Conservation (phyloP, 257 asterid species). For the Solanum sejunctum region DNA sequence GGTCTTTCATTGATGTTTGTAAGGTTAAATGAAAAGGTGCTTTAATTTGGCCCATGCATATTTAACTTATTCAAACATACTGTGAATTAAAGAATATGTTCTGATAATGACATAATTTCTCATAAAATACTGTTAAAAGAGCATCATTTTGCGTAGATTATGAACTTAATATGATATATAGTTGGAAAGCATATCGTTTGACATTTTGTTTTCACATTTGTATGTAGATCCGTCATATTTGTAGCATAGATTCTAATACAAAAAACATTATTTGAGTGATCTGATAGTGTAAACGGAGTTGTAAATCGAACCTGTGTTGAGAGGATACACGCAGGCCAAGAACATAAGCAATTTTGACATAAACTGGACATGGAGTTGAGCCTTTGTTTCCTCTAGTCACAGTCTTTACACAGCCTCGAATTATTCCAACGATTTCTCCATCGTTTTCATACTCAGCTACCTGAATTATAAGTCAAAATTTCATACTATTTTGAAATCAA, state of each 20-base stretch:
- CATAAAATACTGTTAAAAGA: not conserved
- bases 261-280: not conserved
- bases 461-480: constrained; percentile 11
- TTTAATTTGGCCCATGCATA: not conserved
- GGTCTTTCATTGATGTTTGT: not conserved
- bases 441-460: constrained; percentile 40
- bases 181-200: not conserved
- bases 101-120: not conserved
- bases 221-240: not conserved
- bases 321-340: constrained; percentile 75
- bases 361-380: constrained; percentile 15
- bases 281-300: not conserved
- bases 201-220: not conserved
- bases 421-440: constrained; percentile 54
- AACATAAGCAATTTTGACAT: constrained; percentile 58
- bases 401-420: constrained; percentile 59
- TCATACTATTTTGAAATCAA: not conserved
- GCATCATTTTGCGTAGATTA: not conserved
- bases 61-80: not conserved
- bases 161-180: not conserved
- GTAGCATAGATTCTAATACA: not conserved
- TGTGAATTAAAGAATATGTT: not conserved
- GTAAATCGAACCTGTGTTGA: constrained; percentile 39
- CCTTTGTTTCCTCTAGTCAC: constrained; percentile 40
- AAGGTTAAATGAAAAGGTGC: not conserved